phyloP scores from a whole-genome alignment of 495 filamentous ascomycete species.

The Penicillium steckii region DNA sequence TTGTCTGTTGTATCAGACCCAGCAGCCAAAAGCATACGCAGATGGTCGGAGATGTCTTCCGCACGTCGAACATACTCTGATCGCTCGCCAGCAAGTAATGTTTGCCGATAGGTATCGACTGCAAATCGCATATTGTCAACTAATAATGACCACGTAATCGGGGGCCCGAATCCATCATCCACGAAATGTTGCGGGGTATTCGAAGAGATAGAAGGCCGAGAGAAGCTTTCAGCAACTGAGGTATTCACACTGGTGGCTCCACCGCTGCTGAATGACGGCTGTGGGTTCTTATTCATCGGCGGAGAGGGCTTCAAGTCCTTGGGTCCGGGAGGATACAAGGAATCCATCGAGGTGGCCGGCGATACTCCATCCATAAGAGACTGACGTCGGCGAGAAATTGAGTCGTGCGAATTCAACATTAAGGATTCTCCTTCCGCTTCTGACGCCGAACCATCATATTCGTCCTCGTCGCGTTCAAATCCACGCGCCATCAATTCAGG shows the following conservation, averaged over 20 bases:
- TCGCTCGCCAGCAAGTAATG: slow-evolving; percentile 73
- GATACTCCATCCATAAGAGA: slow-evolving; percentile 76
- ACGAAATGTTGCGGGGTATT: slow-evolving; percentile 78
- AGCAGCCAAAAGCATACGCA: slow-evolving; percentile 88
- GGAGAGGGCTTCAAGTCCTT: slow-evolving; percentile 22
- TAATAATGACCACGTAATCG: slow-evolving; percentile 83
- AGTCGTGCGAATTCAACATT: slow-evolving; percentile 58
- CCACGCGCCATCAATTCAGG: slow-evolving; percentile 90
- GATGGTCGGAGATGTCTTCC: slow-evolving; percentile 95
- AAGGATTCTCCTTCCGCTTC: slow-evolving; percentile 74
- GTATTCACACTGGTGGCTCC: slow-evolving; percentile 32
- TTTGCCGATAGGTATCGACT: slow-evolving; percentile 82
- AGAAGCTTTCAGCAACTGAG: slow-evolving; percentile 36
- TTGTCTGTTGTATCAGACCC: slow-evolving; percentile 97
- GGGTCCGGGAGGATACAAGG: slow-evolving; percentile 59
- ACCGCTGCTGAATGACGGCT: slow-evolving; percentile 24
- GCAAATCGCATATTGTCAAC: slow-evolving; percentile 87
- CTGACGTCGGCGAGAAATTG: slow-evolving; percentile 57
- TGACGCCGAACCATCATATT: slow-evolving; percentile 83
- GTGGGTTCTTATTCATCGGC: slow-evolving; percentile 18
- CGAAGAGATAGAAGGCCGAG: slow-evolving; percentile 53
- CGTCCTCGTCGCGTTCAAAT: slow-evolving; percentile 77
- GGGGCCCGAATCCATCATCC: slow-evolving; percentile 72
- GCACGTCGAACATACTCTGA: slow-evolving; percentile 89
- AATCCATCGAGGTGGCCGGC: slow-evolving; percentile 89